phyloP scores from a whole-genome alignment of 139 green algal genomes.

The Trebouxia sp. region DNA sequence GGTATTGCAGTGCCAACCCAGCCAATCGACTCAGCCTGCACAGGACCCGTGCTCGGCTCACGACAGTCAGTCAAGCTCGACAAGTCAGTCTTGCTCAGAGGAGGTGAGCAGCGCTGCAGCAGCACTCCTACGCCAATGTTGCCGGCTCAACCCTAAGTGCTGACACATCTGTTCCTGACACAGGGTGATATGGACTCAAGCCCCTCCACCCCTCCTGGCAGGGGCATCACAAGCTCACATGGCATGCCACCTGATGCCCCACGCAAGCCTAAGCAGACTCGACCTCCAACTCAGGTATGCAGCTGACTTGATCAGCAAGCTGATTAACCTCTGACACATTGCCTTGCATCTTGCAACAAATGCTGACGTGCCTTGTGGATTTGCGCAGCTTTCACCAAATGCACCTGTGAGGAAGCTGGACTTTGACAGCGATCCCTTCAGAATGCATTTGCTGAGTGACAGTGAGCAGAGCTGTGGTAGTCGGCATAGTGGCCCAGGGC shows the following conservation, averaged over 20 bases:
- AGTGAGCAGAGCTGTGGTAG: conserved; percentile 6
- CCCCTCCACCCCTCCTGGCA: background rate
- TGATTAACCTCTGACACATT: background rate
- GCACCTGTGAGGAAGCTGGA: conserved; percentile 19
- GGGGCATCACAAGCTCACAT: background rate
- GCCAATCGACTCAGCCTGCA: background rate
- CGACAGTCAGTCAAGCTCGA: background rate
- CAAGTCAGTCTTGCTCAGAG: background rate
- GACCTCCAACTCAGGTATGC: conserved; percentile 9
- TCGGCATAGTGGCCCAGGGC: background rate
- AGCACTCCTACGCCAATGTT: background rate
- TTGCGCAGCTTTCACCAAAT: conserved; percentile 17
- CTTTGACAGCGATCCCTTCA: background rate
- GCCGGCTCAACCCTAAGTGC: background rate
- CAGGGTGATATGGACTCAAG: background rate
- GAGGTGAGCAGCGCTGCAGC: background rate
- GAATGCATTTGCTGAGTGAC: background rate
- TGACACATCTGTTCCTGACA: background rate
- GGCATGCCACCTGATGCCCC: conserved; percentile 15
- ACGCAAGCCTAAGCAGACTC: background rate
- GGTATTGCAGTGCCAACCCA: background rate
- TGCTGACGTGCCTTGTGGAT: background rate
- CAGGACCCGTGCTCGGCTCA: background rate
- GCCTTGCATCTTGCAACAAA: background rate
- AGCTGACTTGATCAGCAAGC: background rate